A percentile compares a stretch with the other conserved stretches of the same genome.
These are phyloP conservation scores for Tardiomyces digboiensis DNA, from an alignment of 1,139 yeast genomes.

Conservation along the genomic window DNA sequence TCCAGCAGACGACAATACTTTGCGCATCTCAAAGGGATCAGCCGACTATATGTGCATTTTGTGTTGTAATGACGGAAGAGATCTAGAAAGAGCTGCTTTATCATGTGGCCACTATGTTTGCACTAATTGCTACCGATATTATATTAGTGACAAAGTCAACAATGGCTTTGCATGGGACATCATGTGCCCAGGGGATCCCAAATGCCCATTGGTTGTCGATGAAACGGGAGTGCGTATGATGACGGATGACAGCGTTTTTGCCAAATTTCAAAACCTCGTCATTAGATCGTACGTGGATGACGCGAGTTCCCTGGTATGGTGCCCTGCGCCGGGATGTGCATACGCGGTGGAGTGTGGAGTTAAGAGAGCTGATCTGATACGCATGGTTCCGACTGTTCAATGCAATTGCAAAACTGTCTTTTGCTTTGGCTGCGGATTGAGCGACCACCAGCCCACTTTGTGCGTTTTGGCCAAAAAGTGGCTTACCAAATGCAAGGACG, in stretches of 20 bases:
- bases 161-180: conserved; percentile 43
- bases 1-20: conserved; percentile 10
- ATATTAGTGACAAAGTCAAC: conserved; percentile 42
- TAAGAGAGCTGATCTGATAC: conserved; percentile 11
- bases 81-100: conserved; percentile 17
- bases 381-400: conserved; percentile 38
- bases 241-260: conserved; percentile 19
- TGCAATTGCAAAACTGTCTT: conserved; percentile 65
- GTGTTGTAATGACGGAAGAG: neutral
- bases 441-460: conserved; percentile 74
- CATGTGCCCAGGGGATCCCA: conserved; percentile 48
- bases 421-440: conserved; percentile 63
- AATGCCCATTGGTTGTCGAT: conserved; percentile 24
- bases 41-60: neutral
- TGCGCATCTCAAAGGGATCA: neutral
- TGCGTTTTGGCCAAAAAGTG: conserved; percentile 63
- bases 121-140: conserved; percentile 51
- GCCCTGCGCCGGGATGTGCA: conserved; percentile 84
- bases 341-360: conserved; percentile 43
- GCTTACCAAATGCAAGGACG: conserved; percentile 77
- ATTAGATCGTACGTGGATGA: conserved; percentile 43
- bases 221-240: conserved; percentile 30
- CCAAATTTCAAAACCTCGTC: conserved; percentile 17
- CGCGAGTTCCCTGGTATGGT: conserved; percentile 51
- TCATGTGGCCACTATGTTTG: conserved; percentile 70